Evolutionary conservation across 768 basidiomycete genomes (phyloP).

Genomic region (Lactifluus volemus): DNA sequence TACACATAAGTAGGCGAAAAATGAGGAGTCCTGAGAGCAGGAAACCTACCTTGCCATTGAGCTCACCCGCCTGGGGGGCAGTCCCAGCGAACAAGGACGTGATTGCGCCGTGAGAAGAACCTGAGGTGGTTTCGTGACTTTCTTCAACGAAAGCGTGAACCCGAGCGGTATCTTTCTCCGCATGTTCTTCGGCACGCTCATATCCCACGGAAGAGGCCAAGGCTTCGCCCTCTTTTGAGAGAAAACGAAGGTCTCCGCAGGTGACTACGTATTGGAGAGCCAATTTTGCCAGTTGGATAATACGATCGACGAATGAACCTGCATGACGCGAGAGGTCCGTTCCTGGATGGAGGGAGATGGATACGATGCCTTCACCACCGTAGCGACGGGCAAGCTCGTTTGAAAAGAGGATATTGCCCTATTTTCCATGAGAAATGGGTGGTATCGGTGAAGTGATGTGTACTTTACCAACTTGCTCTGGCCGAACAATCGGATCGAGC

Average conservation of each 20-base stretch:
- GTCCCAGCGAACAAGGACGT: background rate
- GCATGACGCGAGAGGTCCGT: background rate
- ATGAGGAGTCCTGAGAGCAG: background rate
- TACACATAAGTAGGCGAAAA: background rate
- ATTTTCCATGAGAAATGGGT: background rate
- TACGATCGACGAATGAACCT: background rate
- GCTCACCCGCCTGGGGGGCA: background rate
- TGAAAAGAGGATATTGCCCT: constrained; percentile 23
- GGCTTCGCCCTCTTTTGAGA: background rate
- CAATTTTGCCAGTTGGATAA: background rate
- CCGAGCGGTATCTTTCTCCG: no score
- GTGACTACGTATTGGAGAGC: background rate
- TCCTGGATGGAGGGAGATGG: constrained; percentile 14
- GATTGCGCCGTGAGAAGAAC: background rate
- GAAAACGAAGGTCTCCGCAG: background rate
- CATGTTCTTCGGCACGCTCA: no score
- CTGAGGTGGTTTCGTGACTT: background rate
- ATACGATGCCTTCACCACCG: constrained; percentile 21
- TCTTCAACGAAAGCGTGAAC: background rate
- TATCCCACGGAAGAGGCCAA: no score
- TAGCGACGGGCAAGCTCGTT: constrained; percentile 24
- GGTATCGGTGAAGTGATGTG: background rate
- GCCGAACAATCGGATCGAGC: background rate
- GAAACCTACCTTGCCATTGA: background rate
- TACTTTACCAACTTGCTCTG: constrained; percentile 10